A percentile compares a stretch with the other conserved stretches of the same genome.
phyloP scores from a whole-genome alignment of 2,329 filamentous ascomycete genomes.

The Calonectria ilicicola region DNA sequence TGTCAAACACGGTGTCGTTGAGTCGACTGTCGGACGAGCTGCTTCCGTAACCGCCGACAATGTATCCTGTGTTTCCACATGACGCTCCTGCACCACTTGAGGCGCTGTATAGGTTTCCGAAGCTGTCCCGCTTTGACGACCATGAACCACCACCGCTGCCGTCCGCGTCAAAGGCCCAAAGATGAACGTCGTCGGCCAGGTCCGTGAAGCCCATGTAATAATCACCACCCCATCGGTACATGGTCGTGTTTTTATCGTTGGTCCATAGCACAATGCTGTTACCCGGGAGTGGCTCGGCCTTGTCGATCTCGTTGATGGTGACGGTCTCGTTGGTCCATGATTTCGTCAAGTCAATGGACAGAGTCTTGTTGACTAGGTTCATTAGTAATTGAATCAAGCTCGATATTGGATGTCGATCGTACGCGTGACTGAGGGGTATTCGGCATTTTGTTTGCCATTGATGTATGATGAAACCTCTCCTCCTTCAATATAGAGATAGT shows the following conservation, averaged over 20 bases:
- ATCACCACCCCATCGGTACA: constrained; percentile 20
- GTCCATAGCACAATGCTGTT: constrained; percentile 13
- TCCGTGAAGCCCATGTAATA: background rate
- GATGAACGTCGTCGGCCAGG: background rate
- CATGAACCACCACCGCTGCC: background rate
- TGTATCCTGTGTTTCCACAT: background rate
- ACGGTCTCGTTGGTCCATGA: constrained; percentile 19
- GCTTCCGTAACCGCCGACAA: constrained; percentile 14
- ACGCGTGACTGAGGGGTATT: background rate
- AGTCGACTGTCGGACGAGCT: constrained; percentile 1
- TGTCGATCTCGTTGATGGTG: constrained; percentile 10
- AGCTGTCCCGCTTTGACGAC: constrained; percentile 5
- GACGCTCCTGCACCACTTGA: background rate
- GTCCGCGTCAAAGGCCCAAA: constrained; percentile 5
- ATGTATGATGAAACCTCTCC: constrained; percentile 3
- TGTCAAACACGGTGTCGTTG: constrained; percentile 8
- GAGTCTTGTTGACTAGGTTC: background rate
- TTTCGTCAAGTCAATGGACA: background rate
- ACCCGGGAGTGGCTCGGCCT: background rate
- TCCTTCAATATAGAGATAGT: constrained; percentile 17
- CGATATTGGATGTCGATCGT: background rate
- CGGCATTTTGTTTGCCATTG: background rate
- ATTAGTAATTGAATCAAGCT: background rate
- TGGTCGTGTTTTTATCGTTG: background rate
- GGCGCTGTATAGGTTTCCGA: constrained; percentile 8